phyloP scores from a whole-genome alignment of 495 filamentous ascomycete species.

The Trichoderma gamsii region DNA sequence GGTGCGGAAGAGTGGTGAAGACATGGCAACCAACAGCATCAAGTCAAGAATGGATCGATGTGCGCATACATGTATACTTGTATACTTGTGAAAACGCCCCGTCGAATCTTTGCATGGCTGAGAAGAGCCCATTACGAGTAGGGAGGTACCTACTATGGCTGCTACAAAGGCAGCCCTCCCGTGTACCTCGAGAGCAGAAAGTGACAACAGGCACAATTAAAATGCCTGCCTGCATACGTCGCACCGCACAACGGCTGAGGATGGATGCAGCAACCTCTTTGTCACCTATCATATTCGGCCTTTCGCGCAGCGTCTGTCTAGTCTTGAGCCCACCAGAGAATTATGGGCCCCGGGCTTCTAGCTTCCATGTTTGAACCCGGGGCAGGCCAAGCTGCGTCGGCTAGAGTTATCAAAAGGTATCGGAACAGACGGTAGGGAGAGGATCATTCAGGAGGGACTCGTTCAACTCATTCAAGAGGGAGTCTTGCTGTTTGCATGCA shows the following conservation, averaged over 20 bases:
- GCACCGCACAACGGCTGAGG: neutral
- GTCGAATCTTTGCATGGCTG: neutral
- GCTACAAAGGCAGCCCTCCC: too few relatives aligned
- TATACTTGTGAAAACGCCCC: neutral
- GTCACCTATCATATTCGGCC: neutral
- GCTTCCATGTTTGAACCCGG: neutral
- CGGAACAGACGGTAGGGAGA: neutral
- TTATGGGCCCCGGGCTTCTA: neutral
- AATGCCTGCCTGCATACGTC: neutral
- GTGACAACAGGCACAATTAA: neutral
- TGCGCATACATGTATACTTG: neutral
- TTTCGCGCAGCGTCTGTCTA: neutral
- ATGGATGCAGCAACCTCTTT: neutral
- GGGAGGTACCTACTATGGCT: too few relatives aligned
- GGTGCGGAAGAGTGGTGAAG: neutral
- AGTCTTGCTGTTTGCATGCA: too few relatives aligned
- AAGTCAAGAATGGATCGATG: neutral
- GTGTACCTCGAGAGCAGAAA: too few relatives aligned
- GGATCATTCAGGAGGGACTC: neutral
- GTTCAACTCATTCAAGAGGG: neutral
- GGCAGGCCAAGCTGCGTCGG: neutral
- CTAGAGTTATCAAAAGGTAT: neutral
- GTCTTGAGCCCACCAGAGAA: neutral
- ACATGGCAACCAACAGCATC: neutral
- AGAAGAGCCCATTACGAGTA: neutral